Percentiles rank a stretch among this genome's conserved stretches.
Conservation (phyloP, 164 flowering plant genomes). For the Paratinospora sagittata region DNA sequence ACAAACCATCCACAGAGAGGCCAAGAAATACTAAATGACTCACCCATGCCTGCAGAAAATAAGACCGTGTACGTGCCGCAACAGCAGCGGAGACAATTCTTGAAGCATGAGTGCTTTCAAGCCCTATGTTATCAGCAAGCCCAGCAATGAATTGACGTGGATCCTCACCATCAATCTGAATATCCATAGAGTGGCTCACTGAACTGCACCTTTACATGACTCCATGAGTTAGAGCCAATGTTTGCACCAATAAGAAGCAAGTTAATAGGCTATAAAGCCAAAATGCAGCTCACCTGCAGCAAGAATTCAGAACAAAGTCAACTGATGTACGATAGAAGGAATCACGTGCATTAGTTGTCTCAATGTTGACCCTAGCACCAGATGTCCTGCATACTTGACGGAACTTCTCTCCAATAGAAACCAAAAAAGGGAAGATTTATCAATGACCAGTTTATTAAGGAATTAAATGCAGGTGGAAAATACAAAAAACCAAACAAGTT, state of each 20-base stretch:
- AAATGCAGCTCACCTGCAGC: conserved; percentile 44
- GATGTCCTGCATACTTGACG: conserved; percentile 75
- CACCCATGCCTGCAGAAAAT: conserved; percentile 93
- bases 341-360: conserved; percentile 66
- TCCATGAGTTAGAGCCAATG: conserved; percentile 12
- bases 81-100: conserved; percentile 86
- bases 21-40: conserved; percentile 1
- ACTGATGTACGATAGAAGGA: conserved; percentile 70
- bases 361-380: conserved; percentile 58
- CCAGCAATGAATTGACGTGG: conserved; percentile 64
- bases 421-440: conserved; percentile 7
- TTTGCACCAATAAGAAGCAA: neutral
- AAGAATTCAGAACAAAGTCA: conserved; percentile 56
- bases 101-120: conserved; percentile 66
- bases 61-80: conserved; percentile 84
- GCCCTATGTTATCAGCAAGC: conserved; percentile 76
- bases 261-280: neutral
- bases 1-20: neutral
- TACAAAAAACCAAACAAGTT: neutral
- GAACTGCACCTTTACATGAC: conserved; percentile 36
- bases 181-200: conserved; percentile 27
- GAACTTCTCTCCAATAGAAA: conserved; percentile 51
- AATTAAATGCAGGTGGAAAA: neutral
- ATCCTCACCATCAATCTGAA: conserved; percentile 70
- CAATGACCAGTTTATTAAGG: conserved; percentile 3